phyloP scores from a whole-genome alignment of 768 basidiomycete species.

The Myochromella boudieri region DNA sequence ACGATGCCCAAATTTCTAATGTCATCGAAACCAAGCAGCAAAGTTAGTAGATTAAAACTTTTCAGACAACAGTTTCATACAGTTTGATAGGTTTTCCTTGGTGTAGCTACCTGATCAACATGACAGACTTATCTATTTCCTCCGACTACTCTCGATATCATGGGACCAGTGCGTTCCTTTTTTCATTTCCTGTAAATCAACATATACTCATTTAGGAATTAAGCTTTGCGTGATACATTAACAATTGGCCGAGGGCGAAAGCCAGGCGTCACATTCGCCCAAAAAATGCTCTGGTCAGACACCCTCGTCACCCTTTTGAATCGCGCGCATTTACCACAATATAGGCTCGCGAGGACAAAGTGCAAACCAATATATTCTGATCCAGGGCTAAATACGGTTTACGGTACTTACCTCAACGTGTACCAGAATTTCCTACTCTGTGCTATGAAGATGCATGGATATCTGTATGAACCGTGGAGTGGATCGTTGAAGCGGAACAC shows the following conservation, averaged over 20 bases:
- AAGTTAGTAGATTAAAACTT: constrained; percentile 27
- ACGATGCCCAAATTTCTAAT: constrained; percentile 51
- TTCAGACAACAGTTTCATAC: neutral
- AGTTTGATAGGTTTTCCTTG: constrained; percentile 75
- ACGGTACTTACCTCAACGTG: constrained; percentile 73
- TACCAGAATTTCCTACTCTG: constrained; percentile 83
- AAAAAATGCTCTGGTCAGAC: constrained; percentile 76
- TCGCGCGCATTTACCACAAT: neutral
- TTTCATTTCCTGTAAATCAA: neutral
- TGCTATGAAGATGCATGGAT: constrained; percentile 86
- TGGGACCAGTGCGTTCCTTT: constrained; percentile 47
- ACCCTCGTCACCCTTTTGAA: neutral
- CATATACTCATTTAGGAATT: neutral
- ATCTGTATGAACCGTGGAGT: constrained; percentile 68
- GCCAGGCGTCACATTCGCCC: constrained; percentile 63
- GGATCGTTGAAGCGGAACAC: constrained; percentile 39
- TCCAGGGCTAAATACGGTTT: constrained; percentile 57
- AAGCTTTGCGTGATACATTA: constrained; percentile 60
- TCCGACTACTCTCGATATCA: constrained; percentile 76
- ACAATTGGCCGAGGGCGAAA: constrained; percentile 66
- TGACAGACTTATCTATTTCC: constrained; percentile 71
- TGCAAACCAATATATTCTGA: constrained; percentile 84
- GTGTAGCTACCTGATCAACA: constrained; percentile 87
- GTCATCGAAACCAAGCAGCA: constrained; percentile 46
- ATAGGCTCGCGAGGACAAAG: constrained; percentile 68